Evolutionary conservation across 805 yeast species (phyloP), one percentile per base, ranked within the genome.

Genomic region (Barnettozyma siamensis): DNA sequence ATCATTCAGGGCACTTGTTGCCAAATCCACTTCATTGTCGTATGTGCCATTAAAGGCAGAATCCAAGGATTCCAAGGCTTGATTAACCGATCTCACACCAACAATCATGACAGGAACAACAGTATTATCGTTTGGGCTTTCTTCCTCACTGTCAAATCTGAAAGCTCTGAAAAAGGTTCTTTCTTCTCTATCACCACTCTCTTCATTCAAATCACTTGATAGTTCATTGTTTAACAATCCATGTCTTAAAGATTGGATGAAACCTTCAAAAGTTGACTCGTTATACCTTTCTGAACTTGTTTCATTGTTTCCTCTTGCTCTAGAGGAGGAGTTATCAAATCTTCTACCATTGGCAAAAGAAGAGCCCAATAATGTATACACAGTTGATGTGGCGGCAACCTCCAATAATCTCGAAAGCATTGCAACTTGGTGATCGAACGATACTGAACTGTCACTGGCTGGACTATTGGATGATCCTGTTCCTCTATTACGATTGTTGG

Each of bases 61-160:
- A 13, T 43, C 47, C 5, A 20, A 6, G 20, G 16, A 10, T 1
- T 52, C 51, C n/a, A 40, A 24, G 4, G 40, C 46, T 13, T 53
- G 56, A 16, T 49, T 47, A 3, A 55, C 67, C 1, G 76, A 69
- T 8, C 78, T 57, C 18, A 74, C 69, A 6, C 78, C 76, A 17
- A 73, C 65, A 19, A 73, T 67, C 43, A 73, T 59, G 4, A 74
- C 73, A 1, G 79, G 79, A 4, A 73, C 63, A n/a, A 39, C 36
- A 19, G 46, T 41, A 11, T 40, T 31, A 7, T 16, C 16, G 8
- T 20, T 23, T 13, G 28, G 18, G n/a, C 18, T 10, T 17, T 19
- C 31, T 30, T 36, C 30, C 11, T 57, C 58, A 31, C 57, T 52
- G 31, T 64, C 63, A 46, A 69, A 70, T 41, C 73, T 53, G 43